Evolutionary conservation across 331 rosid species (phyloP).

Genomic region (Rhamnella rubrinervis): DNA sequence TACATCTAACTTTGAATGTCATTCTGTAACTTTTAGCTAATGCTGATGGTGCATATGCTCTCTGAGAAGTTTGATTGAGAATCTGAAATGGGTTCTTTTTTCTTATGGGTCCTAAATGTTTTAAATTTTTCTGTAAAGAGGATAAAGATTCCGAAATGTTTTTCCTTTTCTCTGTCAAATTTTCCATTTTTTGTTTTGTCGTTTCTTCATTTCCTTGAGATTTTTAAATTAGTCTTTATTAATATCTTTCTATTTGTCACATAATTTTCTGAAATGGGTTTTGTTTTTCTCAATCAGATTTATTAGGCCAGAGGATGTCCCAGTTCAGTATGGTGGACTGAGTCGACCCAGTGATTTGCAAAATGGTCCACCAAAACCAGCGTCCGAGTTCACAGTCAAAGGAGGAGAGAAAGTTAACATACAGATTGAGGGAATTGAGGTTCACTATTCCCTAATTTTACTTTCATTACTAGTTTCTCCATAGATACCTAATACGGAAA

Average conservation of each 20-base stretch:
- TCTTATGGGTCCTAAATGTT: not conserved
- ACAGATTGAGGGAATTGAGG: constrained; percentile 99
- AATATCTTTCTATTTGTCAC: too few relatives aligned
- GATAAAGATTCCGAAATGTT: constrained; percentile 3
- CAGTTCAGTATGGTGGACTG: constrained; percentile 91
- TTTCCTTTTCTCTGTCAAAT: not conserved
- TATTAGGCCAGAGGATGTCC: constrained; percentile 91
- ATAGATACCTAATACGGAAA: not conserved
- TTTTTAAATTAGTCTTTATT: not conserved
- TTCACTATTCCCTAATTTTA: not conserved
- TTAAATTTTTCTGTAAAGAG: constrained; percentile 10
- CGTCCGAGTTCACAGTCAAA: constrained; percentile 87
- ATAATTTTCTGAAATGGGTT: constrained; percentile 2
- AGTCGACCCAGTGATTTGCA: constrained; percentile 61
- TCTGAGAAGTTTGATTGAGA: constrained; percentile 17
- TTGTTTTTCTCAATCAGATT: constrained; percentile 51
- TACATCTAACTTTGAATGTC: not conserved
- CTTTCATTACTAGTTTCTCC: too few relatives aligned
- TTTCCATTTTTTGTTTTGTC: constrained; percentile 13
- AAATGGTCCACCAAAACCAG: constrained; percentile 86
- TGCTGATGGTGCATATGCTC: too few relatives aligned
- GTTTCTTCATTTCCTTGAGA: constrained; percentile 8
- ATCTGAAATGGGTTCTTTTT: constrained; percentile 7
- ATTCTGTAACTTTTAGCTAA: not conserved
- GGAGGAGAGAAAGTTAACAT: constrained; percentile 99